phyloP scores from a whole-genome alignment of 371 early-diverging fungal species.

The Actinomortierella wolfii region DNA sequence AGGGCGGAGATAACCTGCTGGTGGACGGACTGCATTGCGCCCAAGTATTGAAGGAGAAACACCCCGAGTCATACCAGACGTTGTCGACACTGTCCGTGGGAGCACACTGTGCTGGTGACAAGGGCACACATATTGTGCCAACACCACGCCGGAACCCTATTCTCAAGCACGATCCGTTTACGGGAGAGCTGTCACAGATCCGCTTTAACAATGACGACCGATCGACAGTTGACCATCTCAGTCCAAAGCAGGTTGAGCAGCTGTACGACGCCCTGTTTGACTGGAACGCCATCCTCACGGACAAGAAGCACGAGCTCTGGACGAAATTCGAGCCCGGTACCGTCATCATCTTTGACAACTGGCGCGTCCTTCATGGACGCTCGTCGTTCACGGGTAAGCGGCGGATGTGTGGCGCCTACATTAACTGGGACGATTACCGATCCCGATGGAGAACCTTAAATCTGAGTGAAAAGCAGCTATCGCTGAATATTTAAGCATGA shows the following conservation, averaged over 20 bases:
- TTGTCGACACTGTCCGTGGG: conserved; percentile 66
- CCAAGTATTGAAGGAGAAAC: conserved; percentile 55
- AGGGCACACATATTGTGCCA: conserved; percentile 67
- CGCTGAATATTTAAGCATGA: conserved; percentile 16
- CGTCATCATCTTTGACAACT: conserved; percentile 84
- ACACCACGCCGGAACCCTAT: conserved; percentile 69
- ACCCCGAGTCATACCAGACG: conserved; percentile 68
- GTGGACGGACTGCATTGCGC: conserved; percentile 88
- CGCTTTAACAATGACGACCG: conserved; percentile 92
- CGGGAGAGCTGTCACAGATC: conserved; percentile 67
- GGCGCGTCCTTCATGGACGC: conserved; percentile 88
- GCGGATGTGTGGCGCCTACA: conserved; percentile 79
- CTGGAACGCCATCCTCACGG: conserved; percentile 71
- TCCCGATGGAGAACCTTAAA: conserved; percentile 53
- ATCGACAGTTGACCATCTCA: conserved; percentile 62
- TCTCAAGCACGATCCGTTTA: conserved; percentile 63
- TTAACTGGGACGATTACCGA: conserved; percentile 83
- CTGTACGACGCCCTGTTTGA: conserved; percentile 79
- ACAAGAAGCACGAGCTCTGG: conserved; percentile 68
- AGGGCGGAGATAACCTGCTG: conserved; percentile 82
- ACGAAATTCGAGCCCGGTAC: conserved; percentile 74
- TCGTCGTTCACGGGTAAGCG: conserved; percentile 78
- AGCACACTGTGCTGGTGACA: conserved; percentile 88
- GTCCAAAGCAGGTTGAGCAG: conserved; percentile 53
- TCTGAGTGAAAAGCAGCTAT: conserved; percentile 18